A percentile compares a stretch with the other conserved stretches of the same genome.
phyloP scores from a whole-genome alignment of 352 stramenopile genomes.

The Pythium aquatile region DNA sequence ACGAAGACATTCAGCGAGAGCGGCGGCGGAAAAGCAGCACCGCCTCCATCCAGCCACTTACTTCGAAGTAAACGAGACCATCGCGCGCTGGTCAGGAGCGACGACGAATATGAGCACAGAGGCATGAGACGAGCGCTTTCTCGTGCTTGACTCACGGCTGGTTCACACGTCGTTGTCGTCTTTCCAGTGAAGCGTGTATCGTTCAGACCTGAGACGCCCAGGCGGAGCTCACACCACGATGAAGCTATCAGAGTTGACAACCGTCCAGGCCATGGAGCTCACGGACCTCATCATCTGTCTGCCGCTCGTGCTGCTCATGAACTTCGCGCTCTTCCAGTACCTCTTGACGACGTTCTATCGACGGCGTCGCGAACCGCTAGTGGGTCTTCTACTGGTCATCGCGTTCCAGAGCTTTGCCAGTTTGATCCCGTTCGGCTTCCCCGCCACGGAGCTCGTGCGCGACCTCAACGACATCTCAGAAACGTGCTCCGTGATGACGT shows the following conservation, averaged over 20 bases:
- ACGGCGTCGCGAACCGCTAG: slow-evolving; percentile 15
- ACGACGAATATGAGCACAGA: not conserved
- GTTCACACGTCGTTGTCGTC: not conserved
- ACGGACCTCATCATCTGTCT: slow-evolving; percentile 6
- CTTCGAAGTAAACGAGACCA: not conserved
- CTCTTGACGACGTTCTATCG: slow-evolving; percentile 12
- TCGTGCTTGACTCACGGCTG: not conserved
- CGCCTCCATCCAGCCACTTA: not conserved
- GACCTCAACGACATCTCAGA: slow-evolving; percentile 30
- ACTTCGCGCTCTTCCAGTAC: slow-evolving; percentile 27
- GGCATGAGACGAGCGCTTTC: too few relatives aligned
- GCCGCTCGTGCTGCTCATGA: slow-evolving; percentile 19
- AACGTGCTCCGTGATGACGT: slow-evolving; percentile 25
- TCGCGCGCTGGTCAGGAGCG: not conserved
- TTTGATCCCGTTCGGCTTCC: slow-evolving; percentile 29
- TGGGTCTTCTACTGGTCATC: slow-evolving; percentile 17
- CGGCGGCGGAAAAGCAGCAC: not conserved
- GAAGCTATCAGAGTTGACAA: not conserved
- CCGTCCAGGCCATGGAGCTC: not conserved
- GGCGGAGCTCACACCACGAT: not conserved
- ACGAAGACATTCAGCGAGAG: slow-evolving; percentile 3
- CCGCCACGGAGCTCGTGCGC: slow-evolving; percentile 22
- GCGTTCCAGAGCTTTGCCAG: slow-evolving; percentile 26
- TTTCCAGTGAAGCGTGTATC: not conserved
- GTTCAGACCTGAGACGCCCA: not conserved